phyloP scores from a whole-genome alignment of 2,329 filamentous ascomycete species.

The Penicillium sp. region DNA sequence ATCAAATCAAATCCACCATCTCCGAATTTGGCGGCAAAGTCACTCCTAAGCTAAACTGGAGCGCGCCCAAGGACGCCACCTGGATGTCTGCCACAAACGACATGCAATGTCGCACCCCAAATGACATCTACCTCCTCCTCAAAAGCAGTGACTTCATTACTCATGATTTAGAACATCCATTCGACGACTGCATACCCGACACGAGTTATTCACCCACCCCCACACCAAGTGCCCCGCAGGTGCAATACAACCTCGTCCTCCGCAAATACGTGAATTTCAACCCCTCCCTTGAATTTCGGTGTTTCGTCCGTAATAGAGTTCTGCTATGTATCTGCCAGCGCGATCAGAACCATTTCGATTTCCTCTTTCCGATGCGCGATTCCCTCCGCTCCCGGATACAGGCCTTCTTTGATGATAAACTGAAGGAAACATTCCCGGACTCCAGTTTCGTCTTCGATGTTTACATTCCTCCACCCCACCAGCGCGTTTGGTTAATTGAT shows the following conservation, averaged over 20 bases:
- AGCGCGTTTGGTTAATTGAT: slow-evolving; percentile 83
- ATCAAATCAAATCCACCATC: slow-evolving; percentile 76
- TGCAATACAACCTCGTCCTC: slow-evolving; percentile 81
- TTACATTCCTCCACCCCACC: slow-evolving; percentile 78
- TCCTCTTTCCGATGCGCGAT: slow-evolving; percentile 71
- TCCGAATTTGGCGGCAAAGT: slow-evolving; percentile 82
- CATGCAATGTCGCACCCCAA: slow-evolving; percentile 84
- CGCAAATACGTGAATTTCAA: slow-evolving; percentile 88
- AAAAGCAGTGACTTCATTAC: slow-evolving; percentile 95
- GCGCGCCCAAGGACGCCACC: slow-evolving; percentile 90
- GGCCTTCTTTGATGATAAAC: slow-evolving; percentile 75
- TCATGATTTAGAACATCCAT: slow-evolving; percentile 91
- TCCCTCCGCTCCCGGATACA: slow-evolving; percentile 71
- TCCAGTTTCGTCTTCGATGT: slow-evolving; percentile 87
- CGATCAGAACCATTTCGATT: slow-evolving; percentile 88
- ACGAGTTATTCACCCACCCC: slow-evolving; percentile 19
- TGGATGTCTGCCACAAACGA: slow-evolving; percentile 90
- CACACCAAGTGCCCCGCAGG: slow-evolving; percentile 42
- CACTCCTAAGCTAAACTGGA: slow-evolving; percentile 96
- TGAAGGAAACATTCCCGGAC: slow-evolving; percentile 82
- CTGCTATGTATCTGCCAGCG: slow-evolving; percentile 86
- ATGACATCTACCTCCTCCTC: slow-evolving; percentile 90
- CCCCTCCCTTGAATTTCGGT: slow-evolving; percentile 90
- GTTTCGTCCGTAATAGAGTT: slow-evolving; percentile 83
- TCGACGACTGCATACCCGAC: slow-evolving; percentile 70